These are phyloP conservation scores for Ustilago bromivora DNA, from an alignment of 1,284 basidiomycete genomes.

Conservation along the genomic window DNA sequence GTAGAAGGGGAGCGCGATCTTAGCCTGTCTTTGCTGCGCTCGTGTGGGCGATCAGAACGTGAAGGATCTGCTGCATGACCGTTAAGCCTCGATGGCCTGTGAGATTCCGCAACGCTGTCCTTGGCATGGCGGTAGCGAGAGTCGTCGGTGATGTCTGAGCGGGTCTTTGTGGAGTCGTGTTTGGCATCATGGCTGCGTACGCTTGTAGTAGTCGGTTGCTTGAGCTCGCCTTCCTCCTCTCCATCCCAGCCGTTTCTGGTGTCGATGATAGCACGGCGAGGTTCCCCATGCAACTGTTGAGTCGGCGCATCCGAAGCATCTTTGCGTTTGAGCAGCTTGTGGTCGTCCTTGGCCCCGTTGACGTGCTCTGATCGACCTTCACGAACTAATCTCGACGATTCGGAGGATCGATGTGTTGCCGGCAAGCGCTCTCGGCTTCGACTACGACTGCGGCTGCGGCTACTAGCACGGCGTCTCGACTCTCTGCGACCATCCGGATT, in stretches of 20 bases:
- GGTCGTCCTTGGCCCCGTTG: slow-evolving; percentile 1
- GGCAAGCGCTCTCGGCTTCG: slow-evolving; percentile 19
- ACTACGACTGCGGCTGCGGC: slow-evolving; percentile 17
- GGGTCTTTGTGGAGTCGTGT: not conserved
- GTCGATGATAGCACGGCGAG: not conserved
- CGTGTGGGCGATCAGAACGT: not conserved
- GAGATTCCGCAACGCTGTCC: not conserved
- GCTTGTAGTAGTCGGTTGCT: slow-evolving; percentile 5
- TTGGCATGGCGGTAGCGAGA: not conserved
- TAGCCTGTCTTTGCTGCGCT: slow-evolving; percentile 8
- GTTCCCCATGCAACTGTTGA: not conserved
- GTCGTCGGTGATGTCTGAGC: not conserved
- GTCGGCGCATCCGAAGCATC: not conserved
- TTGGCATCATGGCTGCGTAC: not conserved
- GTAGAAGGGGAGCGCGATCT: slow-evolving; percentile 8
- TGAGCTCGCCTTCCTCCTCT: slow-evolving; percentile 15
- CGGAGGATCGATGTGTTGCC: not conserved
- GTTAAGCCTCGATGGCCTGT: not conserved
- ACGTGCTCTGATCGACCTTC: slow-evolving; percentile 6
- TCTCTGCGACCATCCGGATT: not conserved
- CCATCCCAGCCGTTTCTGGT: not conserved
- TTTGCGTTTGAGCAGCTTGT: slow-evolving; percentile 18
- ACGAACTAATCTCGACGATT: not conserved
- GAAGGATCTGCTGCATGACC: not conserved
- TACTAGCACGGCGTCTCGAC: slow-evolving; percentile 3